Base-by-base conservation (phyloP, 2,329 filamentous ascomycete genomes). In the Parafenestella ontariensis region DNA sequence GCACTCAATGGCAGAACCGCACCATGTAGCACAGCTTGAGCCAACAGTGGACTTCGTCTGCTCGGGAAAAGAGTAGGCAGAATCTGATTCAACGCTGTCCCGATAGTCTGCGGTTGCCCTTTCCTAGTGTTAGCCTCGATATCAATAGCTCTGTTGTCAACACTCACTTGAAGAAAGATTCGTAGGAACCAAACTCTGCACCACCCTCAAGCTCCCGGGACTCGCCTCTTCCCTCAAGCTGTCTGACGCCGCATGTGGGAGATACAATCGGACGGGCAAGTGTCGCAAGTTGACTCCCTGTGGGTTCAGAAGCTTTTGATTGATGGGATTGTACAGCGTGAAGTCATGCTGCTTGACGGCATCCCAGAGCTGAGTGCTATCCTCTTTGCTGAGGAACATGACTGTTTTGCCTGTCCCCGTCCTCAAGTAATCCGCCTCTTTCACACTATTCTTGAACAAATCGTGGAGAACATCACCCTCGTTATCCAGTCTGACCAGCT, bases 361-460 rank as follows among this genome's bases (percentile, higher is more conserved):
- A 61, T 88, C 84, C 92, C 93, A 97, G 29, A 97, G 81, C 28
- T 89, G 85, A 7, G 88, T 91, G 13, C 91, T 95, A 73, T 96
- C 88, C 41, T 90, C 87, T 73, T 92, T 93, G 56, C 89, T 92
- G 68, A 97, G 80, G 49, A 87, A 89, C 91, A 96, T 96, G 69
- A 96, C 93, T 56, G 90, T 89, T 72, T 94, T 92, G 15, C 91
- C 92, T 49, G 90, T 95, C 40, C 92, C 92, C 64, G 95, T 94
- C 46, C 93, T 86, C 46, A 96, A 81, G 64, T 92, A 96, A 76
- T 96, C 92, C 26, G 93, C 92, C 82, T 90, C 88, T 71, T 90
- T 90, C 58, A 90, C 87, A 47, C 82, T 86, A 61, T 90, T 89
- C 49, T 88, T 86, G 67, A 85, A 90, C 0, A 86, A 81, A 70